phyloP scores from a whole-genome alignment of 768 basidiomycete genomes.

The Podaxis pistillaris region DNA sequence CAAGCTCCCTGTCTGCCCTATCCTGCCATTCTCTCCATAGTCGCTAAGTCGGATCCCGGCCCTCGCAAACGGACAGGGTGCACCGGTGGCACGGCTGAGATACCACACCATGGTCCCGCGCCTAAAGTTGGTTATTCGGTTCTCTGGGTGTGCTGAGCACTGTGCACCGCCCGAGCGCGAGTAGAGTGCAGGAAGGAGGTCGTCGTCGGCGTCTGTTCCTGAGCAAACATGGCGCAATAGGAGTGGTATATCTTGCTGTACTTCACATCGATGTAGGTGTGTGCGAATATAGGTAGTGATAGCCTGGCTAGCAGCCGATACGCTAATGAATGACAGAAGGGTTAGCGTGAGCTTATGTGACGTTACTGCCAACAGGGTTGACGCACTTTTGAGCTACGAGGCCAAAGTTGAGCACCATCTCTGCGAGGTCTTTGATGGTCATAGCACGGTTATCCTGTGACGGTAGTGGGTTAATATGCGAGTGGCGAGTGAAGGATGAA shows the following conservation, averaged over 20 bases:
- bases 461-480: neutral
- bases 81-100: constrained; percentile 70
- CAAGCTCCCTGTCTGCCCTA: constrained; percentile 17
- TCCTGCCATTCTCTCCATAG: constrained; percentile 52
- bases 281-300: constrained; percentile 81
- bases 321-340: constrained; percentile 35
- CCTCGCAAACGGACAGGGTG: constrained; percentile 72
- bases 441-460: constrained; percentile 77
- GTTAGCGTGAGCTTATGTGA: constrained; percentile 10
- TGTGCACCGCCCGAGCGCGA: constrained; percentile 71
- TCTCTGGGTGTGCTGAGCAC: constrained; percentile 35
- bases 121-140: constrained; percentile 68
- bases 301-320: constrained; percentile 77
- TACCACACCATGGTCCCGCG: constrained; percentile 83
- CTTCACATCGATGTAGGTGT: constrained; percentile 70
- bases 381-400: constrained; percentile 73
- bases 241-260: constrained; percentile 69
- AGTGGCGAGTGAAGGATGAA: constrained; percentile 17
- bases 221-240: constrained; percentile 71
- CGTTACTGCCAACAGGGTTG: constrained; percentile 7
- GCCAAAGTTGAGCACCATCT: constrained; percentile 62
- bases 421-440: constrained; percentile 84
- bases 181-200: constrained; percentile 67
- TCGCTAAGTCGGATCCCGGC: constrained; percentile 73
- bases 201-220: constrained; percentile 70